Conservation (phyloP, 805 yeast genomes). For the Blastobotrys mokoenaii region DNA sequence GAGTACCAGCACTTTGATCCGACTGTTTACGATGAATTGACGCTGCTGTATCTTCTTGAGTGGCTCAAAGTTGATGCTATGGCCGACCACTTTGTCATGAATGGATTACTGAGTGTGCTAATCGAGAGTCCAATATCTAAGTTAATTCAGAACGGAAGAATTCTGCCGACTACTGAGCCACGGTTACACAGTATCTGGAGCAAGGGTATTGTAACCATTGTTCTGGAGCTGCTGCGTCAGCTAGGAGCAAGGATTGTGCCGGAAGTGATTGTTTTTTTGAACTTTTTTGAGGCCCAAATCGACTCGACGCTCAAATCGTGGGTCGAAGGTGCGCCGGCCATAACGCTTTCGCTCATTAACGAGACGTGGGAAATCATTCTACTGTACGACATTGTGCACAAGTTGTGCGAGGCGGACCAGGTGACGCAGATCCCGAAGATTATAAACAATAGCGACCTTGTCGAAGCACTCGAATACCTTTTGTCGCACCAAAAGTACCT, state of each 20-base stretch:
- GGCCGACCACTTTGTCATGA: conserved; percentile 55
- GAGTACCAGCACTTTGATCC: conserved; percentile 28
- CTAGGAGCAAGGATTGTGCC: conserved; percentile 58
- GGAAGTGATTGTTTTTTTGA: conserved; percentile 55
- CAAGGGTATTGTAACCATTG: conserved; percentile 67
- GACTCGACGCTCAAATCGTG: conserved; percentile 57
- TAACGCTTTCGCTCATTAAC: conserved; percentile 42
- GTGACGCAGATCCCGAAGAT: conserved; percentile 9
- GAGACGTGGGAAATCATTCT: conserved; percentile 65
- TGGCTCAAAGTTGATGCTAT: conserved; percentile 51
- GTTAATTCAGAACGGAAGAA: conserved; percentile 56
- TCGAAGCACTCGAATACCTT: conserved; percentile 56
- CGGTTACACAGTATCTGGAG: conserved; percentile 74
- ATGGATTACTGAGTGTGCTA: conserved; percentile 59
- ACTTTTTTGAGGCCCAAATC: conserved; percentile 59
- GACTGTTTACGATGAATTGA: conserved; percentile 61
- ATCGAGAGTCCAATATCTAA: conserved; percentile 68
- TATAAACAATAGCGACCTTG: conserved; percentile 44
- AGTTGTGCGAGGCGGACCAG: conserved; percentile 45
- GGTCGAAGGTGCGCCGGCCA: conserved; percentile 43
- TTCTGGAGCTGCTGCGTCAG: conserved; percentile 48
- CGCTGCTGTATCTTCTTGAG: conserved; percentile 62
- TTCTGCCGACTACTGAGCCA: conserved; percentile 43
- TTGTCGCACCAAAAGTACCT: conserved; percentile 82
- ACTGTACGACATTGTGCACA: conserved; percentile 48